Evolutionary conservation across 2,329 filamentous ascomycete genomes (phyloP).

Genomic region (Penicillium hesseltinei): DNA sequence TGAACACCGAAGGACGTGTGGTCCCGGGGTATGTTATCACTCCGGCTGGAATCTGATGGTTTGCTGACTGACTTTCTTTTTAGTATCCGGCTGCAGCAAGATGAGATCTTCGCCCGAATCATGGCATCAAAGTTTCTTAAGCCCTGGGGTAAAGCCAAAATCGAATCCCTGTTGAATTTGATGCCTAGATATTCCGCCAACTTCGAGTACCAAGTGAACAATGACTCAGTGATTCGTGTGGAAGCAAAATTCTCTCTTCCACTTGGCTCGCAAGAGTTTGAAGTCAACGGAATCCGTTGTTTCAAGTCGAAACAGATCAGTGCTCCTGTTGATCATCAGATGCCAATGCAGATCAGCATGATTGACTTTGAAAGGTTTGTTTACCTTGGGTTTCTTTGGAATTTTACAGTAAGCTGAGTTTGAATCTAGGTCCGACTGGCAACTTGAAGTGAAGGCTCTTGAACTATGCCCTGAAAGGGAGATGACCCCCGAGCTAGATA

Average conservation of each 20-base stretch:
- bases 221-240: constrained; percentile 35
- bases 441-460: constrained; percentile 42
- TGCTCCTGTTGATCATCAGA: constrained; percentile 20
- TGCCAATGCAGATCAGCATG: constrained; percentile 37
- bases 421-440: constrained; percentile 38
- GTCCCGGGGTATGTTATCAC: constrained; percentile 36
- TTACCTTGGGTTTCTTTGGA: constrained; percentile 1
- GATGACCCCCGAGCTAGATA: constrained; percentile 9
- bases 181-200: constrained; percentile 40
- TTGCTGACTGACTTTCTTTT: neutral
- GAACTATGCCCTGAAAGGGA: constrained; percentile 32
- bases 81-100: constrained; percentile 27
- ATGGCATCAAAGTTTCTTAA: constrained; percentile 31
- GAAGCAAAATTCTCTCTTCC: constrained; percentile 38
- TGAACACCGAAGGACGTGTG: constrained; percentile 37
- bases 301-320: constrained; percentile 29
- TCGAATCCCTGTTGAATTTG: constrained; percentile 21
- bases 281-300: constrained; percentile 37
- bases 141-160: constrained; percentile 20
- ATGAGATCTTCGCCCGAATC: constrained; percentile 31
- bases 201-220: constrained; percentile 39
- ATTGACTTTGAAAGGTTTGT: constrained; percentile 39
- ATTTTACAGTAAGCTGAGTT: neutral
- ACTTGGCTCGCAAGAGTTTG: constrained; percentile 32
- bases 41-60: neutral